phyloP scores from a whole-genome alignment of 2,329 filamentous ascomycete genomes.

The Calonectria crousiana region DNA sequence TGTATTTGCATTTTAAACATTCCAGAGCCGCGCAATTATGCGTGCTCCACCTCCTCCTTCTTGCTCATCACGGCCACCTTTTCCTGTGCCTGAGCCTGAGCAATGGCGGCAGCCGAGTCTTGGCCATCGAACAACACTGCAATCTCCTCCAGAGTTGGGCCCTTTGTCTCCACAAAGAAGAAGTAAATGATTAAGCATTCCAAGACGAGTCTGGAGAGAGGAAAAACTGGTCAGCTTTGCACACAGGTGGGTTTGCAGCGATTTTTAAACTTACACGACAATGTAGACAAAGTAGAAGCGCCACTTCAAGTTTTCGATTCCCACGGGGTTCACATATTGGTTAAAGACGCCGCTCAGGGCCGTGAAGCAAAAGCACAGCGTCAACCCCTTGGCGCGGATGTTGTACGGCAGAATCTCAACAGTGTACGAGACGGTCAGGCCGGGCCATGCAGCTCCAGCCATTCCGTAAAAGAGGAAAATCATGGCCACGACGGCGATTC shows the following conservation, averaged over 20 bases:
- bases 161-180: constrained; percentile 42
- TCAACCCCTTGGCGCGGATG: constrained; percentile 42
- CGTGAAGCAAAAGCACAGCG: constrained; percentile 41
- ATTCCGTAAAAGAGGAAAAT: constrained; percentile 43
- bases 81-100: constrained; percentile 34
- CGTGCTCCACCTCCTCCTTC: constrained; percentile 37
- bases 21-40: neutral
- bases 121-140: constrained; percentile 40
- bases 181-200: constrained; percentile 43
- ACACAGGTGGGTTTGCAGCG: accelerated
- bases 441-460: constrained; percentile 40
- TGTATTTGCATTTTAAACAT: neutral
- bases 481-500: constrained; percentile 41
- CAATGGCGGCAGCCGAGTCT: constrained; percentile 37
- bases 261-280: constrained; percentile 32
- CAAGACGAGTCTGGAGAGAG: constrained; percentile 27
- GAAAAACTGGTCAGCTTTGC: accelerated
- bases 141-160: constrained; percentile 40
- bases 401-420: constrained; percentile 41
- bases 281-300: constrained; percentile 43
- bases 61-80: constrained; percentile 25
- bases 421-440: constrained; percentile 39
- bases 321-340: constrained; percentile 42
- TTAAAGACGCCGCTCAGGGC: constrained; percentile 40
- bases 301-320: constrained; percentile 37